Percentiles rank a stretch among this genome's conserved stretches.
phyloP scores from a whole-genome alignment of 225 moss, liverwort and hornwort species.

The Polytrichum formosum region DNA sequence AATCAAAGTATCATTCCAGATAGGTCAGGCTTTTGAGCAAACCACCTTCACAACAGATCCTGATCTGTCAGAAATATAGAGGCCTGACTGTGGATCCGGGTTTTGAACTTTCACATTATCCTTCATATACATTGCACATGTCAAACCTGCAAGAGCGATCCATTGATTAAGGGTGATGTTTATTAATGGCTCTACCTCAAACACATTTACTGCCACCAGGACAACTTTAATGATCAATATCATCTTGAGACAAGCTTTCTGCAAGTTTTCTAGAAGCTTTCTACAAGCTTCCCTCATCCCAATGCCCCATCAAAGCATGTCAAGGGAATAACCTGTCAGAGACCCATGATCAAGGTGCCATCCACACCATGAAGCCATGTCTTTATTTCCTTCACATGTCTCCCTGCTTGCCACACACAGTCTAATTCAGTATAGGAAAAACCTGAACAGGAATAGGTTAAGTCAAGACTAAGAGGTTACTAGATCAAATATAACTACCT shows the following conservation, averaged over 20 bases:
- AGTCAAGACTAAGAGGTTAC: background rate
- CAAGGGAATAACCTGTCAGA: slow-evolving; percentile 62
- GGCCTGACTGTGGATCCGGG: slow-evolving; percentile 85
- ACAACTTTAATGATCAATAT: too few relatives aligned
- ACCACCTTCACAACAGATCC: slow-evolving; percentile 69
- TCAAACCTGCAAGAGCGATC: slow-evolving; percentile 57
- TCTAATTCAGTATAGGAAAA: background rate
- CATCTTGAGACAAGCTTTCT: too few relatives aligned
- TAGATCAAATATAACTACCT: too few relatives aligned
- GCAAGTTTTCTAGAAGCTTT: too few relatives aligned
- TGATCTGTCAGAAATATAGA: slow-evolving; percentile 70
- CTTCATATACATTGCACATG: slow-evolving; percentile 86
- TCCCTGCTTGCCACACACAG: slow-evolving; percentile 25
- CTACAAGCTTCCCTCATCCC: too few relatives aligned
- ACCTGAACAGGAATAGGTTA: background rate
- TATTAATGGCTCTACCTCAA: too few relatives aligned
- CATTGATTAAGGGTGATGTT: too few relatives aligned
- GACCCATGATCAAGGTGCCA: slow-evolving; percentile 98
- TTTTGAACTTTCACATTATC: slow-evolving; percentile 46
- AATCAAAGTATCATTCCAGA: background rate
- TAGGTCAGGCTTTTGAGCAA: background rate
- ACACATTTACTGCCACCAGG: too few relatives aligned
- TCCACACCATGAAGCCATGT: slow-evolving; percentile 88
- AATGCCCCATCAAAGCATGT: background rate
- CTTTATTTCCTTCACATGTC: slow-evolving; percentile 29